A percentile compares a stretch with the other conserved stretches of the same genome.
phyloP scores from a whole-genome alignment of 2,329 filamentous ascomycete species.

The Claviceps humidiphila region DNA sequence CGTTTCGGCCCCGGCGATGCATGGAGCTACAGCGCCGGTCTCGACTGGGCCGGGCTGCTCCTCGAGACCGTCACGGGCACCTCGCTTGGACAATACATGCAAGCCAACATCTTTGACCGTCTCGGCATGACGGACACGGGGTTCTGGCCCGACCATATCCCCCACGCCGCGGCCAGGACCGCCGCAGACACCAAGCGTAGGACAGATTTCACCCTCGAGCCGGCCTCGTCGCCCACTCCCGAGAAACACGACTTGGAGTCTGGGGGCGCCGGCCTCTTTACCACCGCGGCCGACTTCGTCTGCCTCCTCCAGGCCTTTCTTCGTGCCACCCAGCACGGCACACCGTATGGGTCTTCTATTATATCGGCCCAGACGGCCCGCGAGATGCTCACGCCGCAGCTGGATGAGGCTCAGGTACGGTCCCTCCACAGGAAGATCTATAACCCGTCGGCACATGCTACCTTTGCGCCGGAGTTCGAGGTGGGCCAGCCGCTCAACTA shows the following conservation, averaged over 20 bases:
- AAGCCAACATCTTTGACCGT: constrained; percentile 22
- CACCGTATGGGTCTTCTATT: constrained; percentile 10
- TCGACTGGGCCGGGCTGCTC: constrained; percentile 34
- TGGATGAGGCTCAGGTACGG: constrained; percentile 17
- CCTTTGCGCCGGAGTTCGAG: constrained; percentile 25
- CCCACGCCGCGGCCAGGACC: constrained; percentile 13
- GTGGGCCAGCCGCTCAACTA: constrained; percentile 20
- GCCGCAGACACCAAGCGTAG: constrained; percentile 8
- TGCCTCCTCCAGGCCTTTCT: constrained; percentile 22
- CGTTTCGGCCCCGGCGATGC: constrained; percentile 30
- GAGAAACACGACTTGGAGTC: constrained; percentile 23
- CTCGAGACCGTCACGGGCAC: constrained; percentile 27
- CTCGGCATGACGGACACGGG: constrained; percentile 23
- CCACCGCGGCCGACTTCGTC: constrained; percentile 27
- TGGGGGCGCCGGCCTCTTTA: constrained; percentile 30
- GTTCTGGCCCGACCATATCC: constrained; percentile 21
- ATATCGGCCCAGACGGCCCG: constrained; percentile 17
- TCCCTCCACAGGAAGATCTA: constrained; percentile 12
- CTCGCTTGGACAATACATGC: constrained; percentile 24
- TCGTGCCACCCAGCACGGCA: constrained; percentile 17
- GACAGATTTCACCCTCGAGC: constrained; percentile 8
- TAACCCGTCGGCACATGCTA: constrained; percentile 11
- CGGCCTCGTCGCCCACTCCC: constrained; percentile 10
- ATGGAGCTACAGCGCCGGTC: constrained; percentile 34
- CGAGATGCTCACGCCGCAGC: constrained; percentile 28